These are phyloP conservation scores for Leccinum incarnatum DNA, from an alignment of 768 basidiomycete species.

Conservation along the genomic window DNA sequence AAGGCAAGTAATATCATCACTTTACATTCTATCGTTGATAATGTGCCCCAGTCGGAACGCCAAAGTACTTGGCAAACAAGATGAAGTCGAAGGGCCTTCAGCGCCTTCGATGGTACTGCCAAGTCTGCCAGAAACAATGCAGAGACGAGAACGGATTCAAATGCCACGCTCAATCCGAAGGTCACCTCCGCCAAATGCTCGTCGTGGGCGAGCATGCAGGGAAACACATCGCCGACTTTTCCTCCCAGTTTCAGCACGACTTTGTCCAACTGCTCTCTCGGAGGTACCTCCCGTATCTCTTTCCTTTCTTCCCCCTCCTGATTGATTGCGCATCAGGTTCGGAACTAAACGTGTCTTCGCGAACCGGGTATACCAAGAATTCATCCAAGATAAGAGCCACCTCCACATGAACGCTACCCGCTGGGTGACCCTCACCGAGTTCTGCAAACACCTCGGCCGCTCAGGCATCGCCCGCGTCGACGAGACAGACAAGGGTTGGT, in stretches of 20 bases:
- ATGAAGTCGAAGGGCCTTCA: constrained; percentile 98
- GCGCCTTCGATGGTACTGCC: constrained; percentile 96
- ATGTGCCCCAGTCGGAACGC: constrained; percentile 64
- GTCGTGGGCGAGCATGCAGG: constrained; percentile 94
- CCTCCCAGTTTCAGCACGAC: constrained; percentile 82
- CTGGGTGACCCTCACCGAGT: constrained; percentile 98
- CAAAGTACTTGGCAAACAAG: constrained; percentile 89
- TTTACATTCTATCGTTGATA: constrained; percentile 35
- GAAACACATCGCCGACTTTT: constrained; percentile 88
- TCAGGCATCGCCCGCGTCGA: constrained; percentile 88
- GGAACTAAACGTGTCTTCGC: constrained; percentile 94
- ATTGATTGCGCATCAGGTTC: constrained; percentile 46
- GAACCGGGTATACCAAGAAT: constrained; percentile 97
- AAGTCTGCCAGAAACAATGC: constrained; percentile 99
- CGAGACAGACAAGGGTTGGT: constrained; percentile 99
- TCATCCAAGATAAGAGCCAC: constrained; percentile 90
- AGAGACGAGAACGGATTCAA: constrained; percentile 99
- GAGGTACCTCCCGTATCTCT: constrained; percentile 44
- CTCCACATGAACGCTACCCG: constrained; percentile 98
- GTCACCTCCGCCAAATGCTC: constrained; percentile 95
- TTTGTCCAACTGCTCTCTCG: constrained; percentile 89
- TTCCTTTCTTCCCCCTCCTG: not conserved
- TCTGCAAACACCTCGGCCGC: constrained; percentile 84
- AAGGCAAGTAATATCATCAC: constrained; percentile 51
- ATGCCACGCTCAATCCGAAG: constrained; percentile 84